Evolutionary conservation across 768 basidiomycete genomes (phyloP).

Genomic region (Psilocybe cubensis): DNA sequence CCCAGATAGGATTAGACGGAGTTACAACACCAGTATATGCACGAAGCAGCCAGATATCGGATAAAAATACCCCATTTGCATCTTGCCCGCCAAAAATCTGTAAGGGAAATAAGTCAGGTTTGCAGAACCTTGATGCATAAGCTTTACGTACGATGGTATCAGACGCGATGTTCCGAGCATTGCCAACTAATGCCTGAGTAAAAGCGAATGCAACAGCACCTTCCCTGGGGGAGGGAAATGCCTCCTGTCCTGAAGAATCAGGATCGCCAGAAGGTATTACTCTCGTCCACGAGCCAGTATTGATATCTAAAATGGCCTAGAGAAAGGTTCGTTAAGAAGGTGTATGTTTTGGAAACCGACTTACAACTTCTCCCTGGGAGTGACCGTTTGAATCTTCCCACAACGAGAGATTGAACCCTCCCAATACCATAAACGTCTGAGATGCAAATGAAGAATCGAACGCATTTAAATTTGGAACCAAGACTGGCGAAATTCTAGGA

Average conservation of each 20-base stretch:
- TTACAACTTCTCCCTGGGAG: conserved; percentile 73
- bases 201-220: conserved; percentile 71
- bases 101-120: background rate
- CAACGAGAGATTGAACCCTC: conserved; percentile 60
- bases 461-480: conserved; percentile 63
- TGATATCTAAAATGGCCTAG: conserved; percentile 65
- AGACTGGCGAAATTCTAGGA: conserved; percentile 61
- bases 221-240: conserved; percentile 69
- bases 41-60: conserved; percentile 80
- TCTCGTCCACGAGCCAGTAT: conserved; percentile 70
- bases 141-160: conserved; percentile 60
- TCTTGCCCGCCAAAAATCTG: conserved; percentile 79
- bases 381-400: conserved; percentile 73
- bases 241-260: conserved; percentile 43
- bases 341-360: conserved; percentile 23
- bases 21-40: conserved; percentile 68
- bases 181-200: conserved; percentile 57
- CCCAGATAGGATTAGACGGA: conserved; percentile 59
- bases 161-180: conserved; percentile 46
- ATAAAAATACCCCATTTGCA: conserved; percentile 62
- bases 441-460: conserved; percentile 58
- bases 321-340: conserved; percentile 10
- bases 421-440: conserved; percentile 73
- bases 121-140: background rate
- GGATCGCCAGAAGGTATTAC: conserved; percentile 81